Conservation (phyloP, 257 asterid genomes). For the Forsythia suspensa region DNA sequence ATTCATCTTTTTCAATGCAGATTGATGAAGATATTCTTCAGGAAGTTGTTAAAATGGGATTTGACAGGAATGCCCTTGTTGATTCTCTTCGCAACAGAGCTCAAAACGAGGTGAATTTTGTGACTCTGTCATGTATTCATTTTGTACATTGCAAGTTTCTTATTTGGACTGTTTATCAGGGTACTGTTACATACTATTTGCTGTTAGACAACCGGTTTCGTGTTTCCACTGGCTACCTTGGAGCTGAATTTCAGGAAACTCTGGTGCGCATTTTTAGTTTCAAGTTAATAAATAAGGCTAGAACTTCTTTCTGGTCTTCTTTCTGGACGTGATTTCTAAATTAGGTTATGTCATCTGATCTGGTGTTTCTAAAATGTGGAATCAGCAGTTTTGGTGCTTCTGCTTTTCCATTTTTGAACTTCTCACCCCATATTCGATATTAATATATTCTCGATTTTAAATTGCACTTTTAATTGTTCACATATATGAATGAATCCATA, state of each 20-base stretch:
- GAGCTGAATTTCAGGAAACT: slow-evolving; percentile 61
- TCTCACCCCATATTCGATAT: not conserved
- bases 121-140: slow-evolving; percentile 13
- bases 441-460: not conserved
- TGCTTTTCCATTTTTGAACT: slow-evolving; percentile 12
- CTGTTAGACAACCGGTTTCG: slow-evolving; percentile 79
- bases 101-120: slow-evolving; percentile 75
- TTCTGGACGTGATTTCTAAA: not conserved
- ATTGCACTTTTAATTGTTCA: not conserved
- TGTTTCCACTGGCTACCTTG: slow-evolving; percentile 56
- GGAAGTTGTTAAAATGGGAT: slow-evolving; percentile 66
- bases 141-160: slow-evolving; percentile 24
- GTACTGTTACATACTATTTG: slow-evolving; percentile 92
- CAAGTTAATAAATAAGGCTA: slow-evolving; percentile 5
- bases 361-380: not conserved
- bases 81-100: slow-evolving; percentile 61
- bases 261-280: slow-evolving; percentile 42
- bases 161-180: slow-evolving; percentile 50
- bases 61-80: slow-evolving; percentile 49
- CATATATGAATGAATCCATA: slow-evolving; percentile 10
- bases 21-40: slow-evolving; percentile 75
- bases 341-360: slow-evolving; percentile 3
- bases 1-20: slow-evolving; percentile 41
- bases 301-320: not conserved
- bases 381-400: not conserved